Evolutionary conservation across 352 stramenopile species (phyloP), one percentile per base, ranked within the genome.

Genomic region (Achlya hypogyna): DNA sequence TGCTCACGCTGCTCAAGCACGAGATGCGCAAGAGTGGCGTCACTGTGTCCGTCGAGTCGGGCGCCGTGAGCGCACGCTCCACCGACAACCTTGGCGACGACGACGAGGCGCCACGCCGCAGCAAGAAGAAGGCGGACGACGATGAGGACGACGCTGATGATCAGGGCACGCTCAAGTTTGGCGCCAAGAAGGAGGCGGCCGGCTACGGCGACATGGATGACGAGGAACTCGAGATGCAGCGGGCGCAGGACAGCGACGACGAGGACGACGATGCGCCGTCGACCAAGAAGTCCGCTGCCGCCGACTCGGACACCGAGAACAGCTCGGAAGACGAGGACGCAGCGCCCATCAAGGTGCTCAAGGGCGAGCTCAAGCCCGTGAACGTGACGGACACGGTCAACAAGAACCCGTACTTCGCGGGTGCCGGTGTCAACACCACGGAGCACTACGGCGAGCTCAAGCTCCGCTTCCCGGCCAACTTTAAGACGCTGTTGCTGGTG

Each of bases 161-260:
- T 66, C 91, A 96, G 72, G 87, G 79, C 63, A 97, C 80, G 63
- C 83, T 95, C 42, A 78, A 81, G 51, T 93, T 95, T 63, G 84
- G 84, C n/a, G 78, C 74, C 28, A 82, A 79, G 40, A 73, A 85
- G 28, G 89, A 96, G 74, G 80, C 91, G 31, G 81, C 81, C 34
- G 89, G 87, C 43, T 95, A 97, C 59, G 93, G 85, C 52, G 84
- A 95, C 51, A 95, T 96, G 70, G 96, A 98, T 72, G 96, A 98
- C 49, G 94, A 98, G 47, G 95, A 98, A 54, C 85, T 96, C 32
- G 84, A 93, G 47, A 86, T 89, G 68, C 80, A 74, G 2, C 77
- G 88, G 31, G 69, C 77, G 27, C 75, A 87, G 52, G 73, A 86
- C 31, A 53, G 70, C 12, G 74, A 86, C 38, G 79, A 93, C 25